Conservation (phyloP, 257 asterid genomes). For the Leonotis leonurus region DNA sequence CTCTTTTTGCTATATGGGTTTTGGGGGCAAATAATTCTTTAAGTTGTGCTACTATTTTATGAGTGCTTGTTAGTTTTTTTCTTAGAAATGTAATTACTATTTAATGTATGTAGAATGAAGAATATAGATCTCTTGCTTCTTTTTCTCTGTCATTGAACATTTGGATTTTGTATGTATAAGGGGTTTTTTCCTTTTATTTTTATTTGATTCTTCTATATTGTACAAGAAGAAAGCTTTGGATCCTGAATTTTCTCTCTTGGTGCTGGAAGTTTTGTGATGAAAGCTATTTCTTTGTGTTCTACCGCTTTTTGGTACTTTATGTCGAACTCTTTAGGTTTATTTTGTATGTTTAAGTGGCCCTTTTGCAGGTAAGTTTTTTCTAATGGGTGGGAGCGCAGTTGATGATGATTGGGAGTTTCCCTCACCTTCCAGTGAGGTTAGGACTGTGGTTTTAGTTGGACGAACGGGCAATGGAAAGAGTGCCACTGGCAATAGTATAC, state of each 20-base stretch:
- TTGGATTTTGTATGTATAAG: background rate
- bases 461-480: conserved; percentile 90
- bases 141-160: too few species aligned
- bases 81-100: too few species aligned
- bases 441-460: conserved; percentile 78
- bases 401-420: conserved; percentile 84
- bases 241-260: background rate
- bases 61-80: too few species aligned
- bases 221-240: background rate
- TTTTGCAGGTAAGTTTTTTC: conserved; percentile 13
- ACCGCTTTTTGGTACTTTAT: too few species aligned
- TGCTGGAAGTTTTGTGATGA: background rate
- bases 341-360: background rate
- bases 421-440: conserved; percentile 33
- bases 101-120: too few species aligned
- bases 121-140: too few species aligned
- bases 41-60: too few species aligned
- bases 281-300: background rate
- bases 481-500: conserved; percentile 83
- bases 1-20: too few species aligned
- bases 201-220: background rate
- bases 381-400: conserved; percentile 68
- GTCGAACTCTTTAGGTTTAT: background rate
- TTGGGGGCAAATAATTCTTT: too few species aligned
- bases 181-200: background rate